Evolutionary conservation across 2,329 filamentous ascomycete species (phyloP).

Genomic region (Blumeria graminis): DNA sequence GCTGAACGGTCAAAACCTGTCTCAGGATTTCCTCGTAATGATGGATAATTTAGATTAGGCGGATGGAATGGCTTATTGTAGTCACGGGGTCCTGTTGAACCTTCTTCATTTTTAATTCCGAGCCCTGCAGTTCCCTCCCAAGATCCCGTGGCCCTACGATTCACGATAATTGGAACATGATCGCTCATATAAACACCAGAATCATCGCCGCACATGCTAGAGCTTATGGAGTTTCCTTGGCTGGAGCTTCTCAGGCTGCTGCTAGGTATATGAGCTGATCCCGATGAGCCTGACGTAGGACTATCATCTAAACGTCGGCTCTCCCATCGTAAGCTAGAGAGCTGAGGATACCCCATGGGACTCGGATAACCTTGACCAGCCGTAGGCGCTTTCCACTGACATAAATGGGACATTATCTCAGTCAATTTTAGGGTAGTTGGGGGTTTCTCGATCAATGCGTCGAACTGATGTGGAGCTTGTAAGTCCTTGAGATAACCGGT

Average conservation of each 20-base stretch:
- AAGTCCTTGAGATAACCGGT: slow-evolving; percentile 97
- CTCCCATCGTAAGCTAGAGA: slow-evolving; percentile 40
- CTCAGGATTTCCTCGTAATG: no score
- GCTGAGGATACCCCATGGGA: slow-evolving; percentile 31
- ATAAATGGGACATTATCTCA: slow-evolving; percentile 67
- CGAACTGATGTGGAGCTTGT: slow-evolving; percentile 85
- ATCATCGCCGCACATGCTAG: slow-evolving; percentile 59
- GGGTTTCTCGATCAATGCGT: slow-evolving; percentile 86
- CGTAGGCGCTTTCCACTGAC: slow-evolving; percentile 71
- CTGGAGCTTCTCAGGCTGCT: slow-evolving; percentile 60
- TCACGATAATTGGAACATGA: slow-evolving; percentile 52
- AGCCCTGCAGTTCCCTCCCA: slow-evolving; percentile 54
- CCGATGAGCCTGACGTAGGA: slow-evolving; percentile 35
- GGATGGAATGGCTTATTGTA: slow-evolving; percentile 14
- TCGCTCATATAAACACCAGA: slow-evolving; percentile 57
- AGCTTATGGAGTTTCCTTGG: slow-evolving; percentile 70
- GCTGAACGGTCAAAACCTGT: no score
- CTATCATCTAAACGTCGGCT: slow-evolving; percentile 49
- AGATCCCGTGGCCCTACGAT: slow-evolving; percentile 48
- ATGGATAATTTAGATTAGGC: neutral
- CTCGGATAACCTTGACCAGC: slow-evolving; percentile 21
- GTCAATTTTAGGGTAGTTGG: slow-evolving; percentile 79
- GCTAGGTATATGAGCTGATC: slow-evolving; percentile 50
- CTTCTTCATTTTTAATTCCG: slow-evolving; percentile 30
- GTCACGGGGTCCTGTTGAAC: slow-evolving; percentile 15